Conservation (phyloP, 1,284 basidiomycete genomes). For the Pascua guehoae region DNA sequence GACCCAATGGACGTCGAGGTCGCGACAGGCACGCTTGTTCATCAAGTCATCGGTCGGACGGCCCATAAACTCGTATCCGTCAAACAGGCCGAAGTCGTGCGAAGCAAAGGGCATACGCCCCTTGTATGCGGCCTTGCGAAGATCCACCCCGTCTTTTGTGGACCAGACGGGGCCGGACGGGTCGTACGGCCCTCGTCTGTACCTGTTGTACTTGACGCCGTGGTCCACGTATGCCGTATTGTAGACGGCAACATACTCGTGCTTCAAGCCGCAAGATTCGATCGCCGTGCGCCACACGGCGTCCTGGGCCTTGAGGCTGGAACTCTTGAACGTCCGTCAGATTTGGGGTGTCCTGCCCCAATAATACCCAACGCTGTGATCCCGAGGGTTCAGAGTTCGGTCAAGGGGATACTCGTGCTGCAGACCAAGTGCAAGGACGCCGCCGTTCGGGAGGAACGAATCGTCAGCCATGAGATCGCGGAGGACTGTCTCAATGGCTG, state of each 20-base stretch:
- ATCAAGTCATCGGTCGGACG: background rate
- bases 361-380: too few relatives aligned
- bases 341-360: too few relatives aligned
- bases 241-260: constrained; percentile 1
- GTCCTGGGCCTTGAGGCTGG: background rate
- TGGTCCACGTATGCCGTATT: too few relatives aligned
- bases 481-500: too few relatives aligned
- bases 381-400: too few relatives aligned
- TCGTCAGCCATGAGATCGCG: background rate
- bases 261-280: background rate
- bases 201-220: too few relatives aligned
- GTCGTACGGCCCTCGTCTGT: too few relatives aligned
- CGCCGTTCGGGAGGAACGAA: constrained; percentile 29
- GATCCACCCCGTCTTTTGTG: too few relatives aligned
- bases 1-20: background rate
- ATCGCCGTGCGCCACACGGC: background rate
- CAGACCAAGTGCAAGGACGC: constrained; percentile 49
- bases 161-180: too few relatives aligned
- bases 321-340: background rate
- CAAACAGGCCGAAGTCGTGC: background rate
- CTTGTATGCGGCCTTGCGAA: too few relatives aligned
- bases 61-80: background rate
- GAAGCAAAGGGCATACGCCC: background rate
- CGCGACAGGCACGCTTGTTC: background rate
- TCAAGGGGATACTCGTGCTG: constrained; percentile 46